A percentile compares a stretch with the other conserved stretches of the same genome.
Evolutionary conservation across 225 moss, liverwort and hornwort genomes (phyloP).

Genomic region (Sphagnum tenellum): DNA sequence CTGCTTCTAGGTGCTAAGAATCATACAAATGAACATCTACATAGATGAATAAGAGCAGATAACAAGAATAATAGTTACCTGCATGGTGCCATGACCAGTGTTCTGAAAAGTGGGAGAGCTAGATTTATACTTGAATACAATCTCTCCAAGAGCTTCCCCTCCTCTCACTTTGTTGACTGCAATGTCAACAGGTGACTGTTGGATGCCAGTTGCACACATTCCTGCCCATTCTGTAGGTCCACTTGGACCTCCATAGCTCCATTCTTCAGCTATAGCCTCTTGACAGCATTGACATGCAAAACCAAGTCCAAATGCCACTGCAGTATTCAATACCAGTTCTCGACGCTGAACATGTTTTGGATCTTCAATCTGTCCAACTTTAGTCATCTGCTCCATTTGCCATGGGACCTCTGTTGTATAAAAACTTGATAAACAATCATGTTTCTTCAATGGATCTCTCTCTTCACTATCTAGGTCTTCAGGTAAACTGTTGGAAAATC

Average conservation of each 20-base stretch:
- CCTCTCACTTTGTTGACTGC: slow-evolving; percentile 19
- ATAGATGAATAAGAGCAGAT: neutral
- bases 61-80: slow-evolving; percentile 27
- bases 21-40: neutral
- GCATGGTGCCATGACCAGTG: slow-evolving; percentile 76
- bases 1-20: neutral
- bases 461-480: too few relatives aligned
- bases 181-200: slow-evolving; percentile 69
- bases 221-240: slow-evolving; percentile 47
- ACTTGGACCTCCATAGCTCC: slow-evolving; percentile 45
- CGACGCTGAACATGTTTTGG: slow-evolving; percentile 11
- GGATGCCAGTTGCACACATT: slow-evolving; percentile 38
- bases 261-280: slow-evolving; percentile 18
- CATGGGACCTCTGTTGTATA: too few relatives aligned
- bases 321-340: slow-evolving; percentile 18
- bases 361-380: too few relatives aligned
- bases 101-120: slow-evolving; percentile 43
- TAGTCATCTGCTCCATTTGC: too few relatives aligned
- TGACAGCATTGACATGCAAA: slow-evolving; percentile 25
- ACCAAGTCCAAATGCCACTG: slow-evolving; percentile 13
- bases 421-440: too few relatives aligned
- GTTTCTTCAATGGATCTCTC: too few relatives aligned
- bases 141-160: slow-evolving; percentile 38
- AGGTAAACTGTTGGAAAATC: too few relatives aligned
- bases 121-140: slow-evolving; percentile 41